These are phyloP conservation scores for Magnaporthales sp. DNA, from an alignment of 2,329 filamentous ascomycete genomes.

Conservation along the genomic window DNA sequence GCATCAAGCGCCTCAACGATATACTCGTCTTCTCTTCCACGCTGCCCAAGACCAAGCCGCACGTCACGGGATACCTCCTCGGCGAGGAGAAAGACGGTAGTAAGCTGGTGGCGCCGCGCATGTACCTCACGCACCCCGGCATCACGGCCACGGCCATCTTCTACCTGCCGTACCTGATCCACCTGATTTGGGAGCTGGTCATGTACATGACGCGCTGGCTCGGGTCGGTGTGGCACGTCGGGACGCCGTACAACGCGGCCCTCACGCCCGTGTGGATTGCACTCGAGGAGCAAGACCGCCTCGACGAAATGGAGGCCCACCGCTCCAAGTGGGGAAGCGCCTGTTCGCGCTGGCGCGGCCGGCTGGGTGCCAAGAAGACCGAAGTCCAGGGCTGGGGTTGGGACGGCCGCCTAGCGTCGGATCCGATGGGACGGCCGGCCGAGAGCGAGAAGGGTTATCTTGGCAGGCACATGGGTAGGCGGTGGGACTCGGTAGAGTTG, in stretches of 20 bases:
- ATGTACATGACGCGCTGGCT: constrained; percentile 67
- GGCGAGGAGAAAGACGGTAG: constrained; percentile 12
- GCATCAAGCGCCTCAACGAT: constrained; percentile 80
- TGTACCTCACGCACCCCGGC: constrained; percentile 80
- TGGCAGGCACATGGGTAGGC: constrained; percentile 38
- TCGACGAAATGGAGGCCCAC: constrained; percentile 48
- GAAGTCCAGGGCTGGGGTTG: constrained; percentile 85
- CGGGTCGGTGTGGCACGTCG: constrained; percentile 82
- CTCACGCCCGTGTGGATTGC: constrained; percentile 70
- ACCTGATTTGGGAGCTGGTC: constrained; percentile 53
- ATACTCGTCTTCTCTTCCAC: constrained; percentile 66
- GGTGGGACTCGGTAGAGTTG: constrained; percentile 50
- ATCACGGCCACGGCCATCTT: constrained; percentile 78
- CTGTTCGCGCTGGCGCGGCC: constrained; percentile 47
- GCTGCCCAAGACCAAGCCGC: constrained; percentile 53
- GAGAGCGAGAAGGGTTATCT: constrained; percentile 34
- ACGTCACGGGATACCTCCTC: constrained; percentile 48
- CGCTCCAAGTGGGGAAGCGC: constrained; percentile 77
- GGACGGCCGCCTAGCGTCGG: constrained; percentile 39
- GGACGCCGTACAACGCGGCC: constrained; percentile 69
- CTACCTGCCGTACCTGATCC: constrained; percentile 61
- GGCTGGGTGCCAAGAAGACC: constrained; percentile 57
- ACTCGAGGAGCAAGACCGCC: constrained; percentile 53
- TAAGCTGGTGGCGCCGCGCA: constrained; percentile 38
- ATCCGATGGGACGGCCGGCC: constrained; percentile 28